A percentile compares a stretch with the other conserved stretches of the same genome.
phyloP scores from a whole-genome alignment of 352 stramenopile genomes.

The Phytopythium helicoides region DNA sequence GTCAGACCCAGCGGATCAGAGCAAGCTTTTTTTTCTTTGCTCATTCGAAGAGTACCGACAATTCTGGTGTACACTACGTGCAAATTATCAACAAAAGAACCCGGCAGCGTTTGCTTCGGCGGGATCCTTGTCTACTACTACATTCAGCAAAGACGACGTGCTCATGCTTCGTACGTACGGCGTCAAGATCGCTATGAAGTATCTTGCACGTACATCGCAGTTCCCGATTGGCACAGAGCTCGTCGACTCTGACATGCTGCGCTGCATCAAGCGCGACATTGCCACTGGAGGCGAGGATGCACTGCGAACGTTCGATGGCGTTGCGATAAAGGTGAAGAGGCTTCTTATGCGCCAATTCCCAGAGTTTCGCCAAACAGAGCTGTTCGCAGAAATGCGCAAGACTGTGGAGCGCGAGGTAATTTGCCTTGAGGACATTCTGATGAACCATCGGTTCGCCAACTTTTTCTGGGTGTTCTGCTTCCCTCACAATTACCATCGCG shows the following conservation, averaged over 20 bases:
- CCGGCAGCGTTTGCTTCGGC: slow-evolving; percentile 9
- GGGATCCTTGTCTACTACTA: slow-evolving; percentile 11
- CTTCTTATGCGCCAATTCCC: slow-evolving; percentile 79
- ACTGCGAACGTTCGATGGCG: slow-evolving; percentile 73
- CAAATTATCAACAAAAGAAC: slow-evolving; percentile 48
- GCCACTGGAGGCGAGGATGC: slow-evolving; percentile 75
- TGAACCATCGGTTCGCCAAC: slow-evolving; percentile 86
- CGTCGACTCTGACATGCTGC: slow-evolving; percentile 60
- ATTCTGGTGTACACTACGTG: slow-evolving; percentile 66
- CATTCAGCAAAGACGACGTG: slow-evolving; percentile 82
- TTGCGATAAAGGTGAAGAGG: slow-evolving; percentile 77
- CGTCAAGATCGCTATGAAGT: slow-evolving; percentile 87
- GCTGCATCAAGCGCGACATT: slow-evolving; percentile 74
- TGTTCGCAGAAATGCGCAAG: slow-evolving; percentile 80
- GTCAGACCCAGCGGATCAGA: slow-evolving; percentile 45
- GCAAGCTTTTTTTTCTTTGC: slow-evolving; percentile 81
- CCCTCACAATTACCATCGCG: slow-evolving; percentile 84
- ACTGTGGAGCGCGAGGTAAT: slow-evolving; percentile 81
- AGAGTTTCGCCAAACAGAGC: slow-evolving; percentile 73
- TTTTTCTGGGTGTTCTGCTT: slow-evolving; percentile 91
- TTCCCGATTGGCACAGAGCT: slow-evolving; percentile 67
- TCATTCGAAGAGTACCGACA: slow-evolving; percentile 76
- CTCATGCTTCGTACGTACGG: slow-evolving; percentile 82
- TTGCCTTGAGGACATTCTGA: slow-evolving; percentile 79
- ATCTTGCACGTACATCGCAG: slow-evolving; percentile 69